Evolutionary conservation across 768 basidiomycete genomes (phyloP).

Genomic region (Lactarius evosmus): DNA sequence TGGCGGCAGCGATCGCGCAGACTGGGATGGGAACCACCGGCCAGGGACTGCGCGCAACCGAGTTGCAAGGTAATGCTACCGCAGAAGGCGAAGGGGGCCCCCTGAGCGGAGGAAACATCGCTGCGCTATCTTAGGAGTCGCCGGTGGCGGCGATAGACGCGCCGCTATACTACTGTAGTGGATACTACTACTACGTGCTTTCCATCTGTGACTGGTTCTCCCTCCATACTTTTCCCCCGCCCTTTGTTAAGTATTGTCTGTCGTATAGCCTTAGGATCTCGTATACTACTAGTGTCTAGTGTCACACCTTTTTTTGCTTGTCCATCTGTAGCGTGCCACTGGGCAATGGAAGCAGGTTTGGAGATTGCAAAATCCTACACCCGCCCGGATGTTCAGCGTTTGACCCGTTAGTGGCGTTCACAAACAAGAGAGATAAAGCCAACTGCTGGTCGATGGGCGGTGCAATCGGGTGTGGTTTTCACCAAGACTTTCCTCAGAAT

Average conservation of each 20-base stretch:
- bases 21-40: constrained; percentile 52
- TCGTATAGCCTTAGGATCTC: constrained; percentile 25
- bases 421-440: no score
- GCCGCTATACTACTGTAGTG: not conserved
- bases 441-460: no score
- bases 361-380: no score
- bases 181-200: not conserved
- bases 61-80: constrained; percentile 45
- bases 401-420: no score
- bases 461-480: no score
- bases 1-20: constrained; percentile 37
- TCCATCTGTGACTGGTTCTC: not conserved
- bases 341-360: no score
- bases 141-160: not conserved
- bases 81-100: constrained; percentile 56
- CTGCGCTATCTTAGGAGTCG: constrained; percentile 43
- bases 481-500: no score
- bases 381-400: no score
- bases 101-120: constrained; percentile 50
- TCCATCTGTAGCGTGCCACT: not conserved
- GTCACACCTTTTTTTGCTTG: not conserved
- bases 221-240: constrained; percentile 9
- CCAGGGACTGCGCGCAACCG: constrained; percentile 55
- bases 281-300: constrained; percentile 20
- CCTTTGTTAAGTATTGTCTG: constrained; percentile 22